phyloP scores from a whole-genome alignment of 192 early-diverging fungal species.

The Cetraspora pellucida region DNA sequence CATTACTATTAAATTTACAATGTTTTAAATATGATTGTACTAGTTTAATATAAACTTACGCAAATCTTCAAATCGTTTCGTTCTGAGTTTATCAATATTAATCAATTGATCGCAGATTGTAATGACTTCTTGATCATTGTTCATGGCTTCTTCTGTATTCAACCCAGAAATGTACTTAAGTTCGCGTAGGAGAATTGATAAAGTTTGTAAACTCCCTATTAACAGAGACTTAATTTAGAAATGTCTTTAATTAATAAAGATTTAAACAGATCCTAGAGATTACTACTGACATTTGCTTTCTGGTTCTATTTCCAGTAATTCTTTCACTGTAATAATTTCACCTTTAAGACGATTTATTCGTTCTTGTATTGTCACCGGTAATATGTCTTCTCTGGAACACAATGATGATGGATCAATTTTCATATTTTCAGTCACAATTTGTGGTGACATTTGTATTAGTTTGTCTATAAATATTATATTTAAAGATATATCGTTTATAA shows the following conservation, averaged over 20 bases:
- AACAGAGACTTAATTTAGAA: not conserved
- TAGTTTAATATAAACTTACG: constrained; percentile 2
- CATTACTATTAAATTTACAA: not conserved
- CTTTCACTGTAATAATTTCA: constrained; percentile 65
- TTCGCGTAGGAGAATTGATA: constrained; percentile 56
- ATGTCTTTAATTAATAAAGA: not conserved
- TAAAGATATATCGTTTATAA: not conserved
- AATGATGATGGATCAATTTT: not conserved
- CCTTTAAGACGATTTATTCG: constrained; percentile 48
- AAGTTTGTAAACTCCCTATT: constrained; percentile 61
- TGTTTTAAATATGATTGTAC: too few relatives aligned
- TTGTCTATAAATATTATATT: not conserved
- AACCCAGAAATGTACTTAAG: constrained; percentile 31
- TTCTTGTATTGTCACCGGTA: constrained; percentile 23
- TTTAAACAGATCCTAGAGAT: not conserved
- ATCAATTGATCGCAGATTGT: constrained; percentile 21
- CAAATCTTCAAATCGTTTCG: constrained; percentile 22
- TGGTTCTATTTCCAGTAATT: constrained; percentile 76
- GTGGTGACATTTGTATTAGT: not conserved
- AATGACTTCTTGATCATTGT: constrained; percentile 18
- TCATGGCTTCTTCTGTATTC: not conserved
- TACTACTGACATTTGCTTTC: constrained; percentile 75
- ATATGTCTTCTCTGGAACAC: not conserved
- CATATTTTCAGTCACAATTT: not conserved
- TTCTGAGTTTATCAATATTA: constrained; percentile 25